phyloP scores from a whole-genome alignment of 208 protist genomes.

The Trypanosoma platydactyli region DNA sequence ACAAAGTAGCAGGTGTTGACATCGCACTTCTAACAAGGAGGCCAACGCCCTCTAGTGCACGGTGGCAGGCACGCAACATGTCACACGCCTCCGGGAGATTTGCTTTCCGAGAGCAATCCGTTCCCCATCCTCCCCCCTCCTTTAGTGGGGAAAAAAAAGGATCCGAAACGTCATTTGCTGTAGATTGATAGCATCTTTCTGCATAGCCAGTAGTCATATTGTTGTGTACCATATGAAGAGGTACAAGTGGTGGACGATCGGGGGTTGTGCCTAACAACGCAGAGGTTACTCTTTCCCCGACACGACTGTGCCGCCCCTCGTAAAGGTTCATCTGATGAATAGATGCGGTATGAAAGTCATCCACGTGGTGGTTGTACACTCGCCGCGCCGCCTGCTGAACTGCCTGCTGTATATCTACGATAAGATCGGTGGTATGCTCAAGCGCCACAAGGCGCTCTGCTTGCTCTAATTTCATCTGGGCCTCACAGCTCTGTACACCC shows the following conservation, averaged over 20 bases:
- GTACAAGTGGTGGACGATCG: constrained; percentile 1
- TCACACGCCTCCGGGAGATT: constrained; percentile 65
- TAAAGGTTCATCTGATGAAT: not conserved
- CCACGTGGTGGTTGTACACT: constrained; percentile 27
- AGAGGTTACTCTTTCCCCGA: not conserved
- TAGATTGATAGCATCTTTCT: no score
- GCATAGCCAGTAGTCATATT: no score
- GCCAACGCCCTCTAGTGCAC: constrained; percentile 34
- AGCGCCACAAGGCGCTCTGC: constrained; percentile 40
- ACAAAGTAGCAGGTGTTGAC: not conserved
- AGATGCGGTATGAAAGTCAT: not conserved
- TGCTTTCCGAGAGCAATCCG: constrained; percentile 5
- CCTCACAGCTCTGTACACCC: constrained; percentile 28
- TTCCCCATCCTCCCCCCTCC: not conserved
- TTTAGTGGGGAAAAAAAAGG: not conserved
- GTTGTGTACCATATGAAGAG: not conserved
- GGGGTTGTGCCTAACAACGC: not conserved
- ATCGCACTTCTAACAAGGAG: not conserved
- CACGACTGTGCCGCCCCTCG: no score
- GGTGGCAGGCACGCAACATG: constrained; percentile 57
- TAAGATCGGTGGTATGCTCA: constrained; percentile 34
- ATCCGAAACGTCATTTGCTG: no score
- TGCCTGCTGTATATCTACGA: constrained; percentile 49
- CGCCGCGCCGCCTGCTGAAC: constrained; percentile 44
- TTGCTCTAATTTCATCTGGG: constrained; percentile 50